Evolutionary conservation across 2,329 filamentous ascomycete genomes (phyloP).

Genomic region (Cylindrodendrum hubeiense): DNA sequence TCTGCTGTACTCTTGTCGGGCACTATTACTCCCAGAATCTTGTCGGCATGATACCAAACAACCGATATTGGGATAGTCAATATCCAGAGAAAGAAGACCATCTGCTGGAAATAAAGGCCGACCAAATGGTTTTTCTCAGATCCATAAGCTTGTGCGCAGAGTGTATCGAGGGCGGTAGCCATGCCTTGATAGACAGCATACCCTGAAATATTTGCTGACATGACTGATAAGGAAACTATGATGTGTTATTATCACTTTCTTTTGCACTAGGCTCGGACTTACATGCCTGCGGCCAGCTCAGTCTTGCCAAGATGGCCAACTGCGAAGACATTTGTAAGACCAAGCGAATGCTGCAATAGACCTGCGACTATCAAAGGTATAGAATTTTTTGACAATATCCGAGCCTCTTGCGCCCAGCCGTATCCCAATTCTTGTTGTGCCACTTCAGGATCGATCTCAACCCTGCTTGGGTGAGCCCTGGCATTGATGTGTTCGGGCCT

Average conservation of each 20-base stretch:
- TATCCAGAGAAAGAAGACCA: slow-evolving; percentile 81
- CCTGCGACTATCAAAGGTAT: not conserved
- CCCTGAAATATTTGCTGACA: slow-evolving; percentile 84
- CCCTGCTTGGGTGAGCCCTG: not conserved
- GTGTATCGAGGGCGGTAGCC: slow-evolving; percentile 89
- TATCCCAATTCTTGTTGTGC: not conserved
- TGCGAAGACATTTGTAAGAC: slow-evolving; percentile 79
- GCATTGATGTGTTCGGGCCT: not conserved
- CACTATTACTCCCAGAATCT: slow-evolving; percentile 66
- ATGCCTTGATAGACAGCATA: slow-evolving; percentile 69
- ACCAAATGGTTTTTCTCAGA: slow-evolving; percentile 91
- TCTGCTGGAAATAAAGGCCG: slow-evolving; percentile 83
- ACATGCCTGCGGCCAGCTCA: slow-evolving; percentile 35
- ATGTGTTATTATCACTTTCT: slow-evolving; percentile 16
- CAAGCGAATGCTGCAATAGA: not conserved
- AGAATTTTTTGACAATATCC: not conserved
- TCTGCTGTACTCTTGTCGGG: slow-evolving; percentile 69
- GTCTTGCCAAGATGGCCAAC: slow-evolving; percentile 80
- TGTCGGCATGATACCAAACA: slow-evolving; percentile 77
- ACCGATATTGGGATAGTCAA: slow-evolving; percentile 81
- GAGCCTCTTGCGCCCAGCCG: not conserved
- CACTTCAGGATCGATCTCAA: not conserved
- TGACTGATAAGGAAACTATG: slow-evolving; percentile 61
- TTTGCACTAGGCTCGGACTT: not conserved
- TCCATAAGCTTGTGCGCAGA: slow-evolving; percentile 94